These are phyloP conservation scores for Nicotiana obtusifolia DNA, from an alignment of 257 asterid species.

Conservation along the genomic window DNA sequence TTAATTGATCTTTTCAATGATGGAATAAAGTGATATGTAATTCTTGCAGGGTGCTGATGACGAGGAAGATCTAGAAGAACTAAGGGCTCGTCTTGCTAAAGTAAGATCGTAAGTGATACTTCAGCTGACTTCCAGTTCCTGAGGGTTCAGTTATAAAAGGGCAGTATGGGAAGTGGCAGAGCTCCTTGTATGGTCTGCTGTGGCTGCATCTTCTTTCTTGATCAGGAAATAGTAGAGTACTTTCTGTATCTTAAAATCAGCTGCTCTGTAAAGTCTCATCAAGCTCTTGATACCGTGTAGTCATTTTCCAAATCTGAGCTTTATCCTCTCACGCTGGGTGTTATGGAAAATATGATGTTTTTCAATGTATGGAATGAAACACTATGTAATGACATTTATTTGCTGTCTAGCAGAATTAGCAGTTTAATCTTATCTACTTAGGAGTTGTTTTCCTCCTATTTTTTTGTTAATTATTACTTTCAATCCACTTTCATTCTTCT, in stretches of 20 bases:
- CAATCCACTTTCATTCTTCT: too few relatives aligned
- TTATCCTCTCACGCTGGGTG: neutral
- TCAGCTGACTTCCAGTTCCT: neutral
- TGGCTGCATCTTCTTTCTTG: neutral
- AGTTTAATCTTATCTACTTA: neutral
- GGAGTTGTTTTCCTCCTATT: neutral
- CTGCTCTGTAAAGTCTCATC: neutral
- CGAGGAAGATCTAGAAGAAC: constrained; percentile 91
- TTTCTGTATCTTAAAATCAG: neutral
- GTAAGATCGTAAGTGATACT: constrained; percentile 56
- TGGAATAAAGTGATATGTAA: neutral
- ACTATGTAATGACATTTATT: neutral
- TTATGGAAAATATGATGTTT: neutral
- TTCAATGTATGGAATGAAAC: constrained; percentile 5
- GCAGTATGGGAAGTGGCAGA: neutral
- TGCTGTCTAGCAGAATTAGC: neutral
- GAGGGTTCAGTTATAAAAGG: neutral
- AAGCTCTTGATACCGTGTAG: neutral
- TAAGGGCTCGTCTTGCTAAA: constrained; percentile 87
- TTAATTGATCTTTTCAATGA: neutral
- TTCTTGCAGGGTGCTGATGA: constrained; percentile 61
- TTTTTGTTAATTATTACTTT: neutral
- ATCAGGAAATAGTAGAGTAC: neutral
- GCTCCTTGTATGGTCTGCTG: neutral
- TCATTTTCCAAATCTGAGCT: neutral